phyloP scores from a whole-genome alignment of 2,329 filamentous ascomycete genomes.

The Colletotrichum chrysophilum region DNA sequence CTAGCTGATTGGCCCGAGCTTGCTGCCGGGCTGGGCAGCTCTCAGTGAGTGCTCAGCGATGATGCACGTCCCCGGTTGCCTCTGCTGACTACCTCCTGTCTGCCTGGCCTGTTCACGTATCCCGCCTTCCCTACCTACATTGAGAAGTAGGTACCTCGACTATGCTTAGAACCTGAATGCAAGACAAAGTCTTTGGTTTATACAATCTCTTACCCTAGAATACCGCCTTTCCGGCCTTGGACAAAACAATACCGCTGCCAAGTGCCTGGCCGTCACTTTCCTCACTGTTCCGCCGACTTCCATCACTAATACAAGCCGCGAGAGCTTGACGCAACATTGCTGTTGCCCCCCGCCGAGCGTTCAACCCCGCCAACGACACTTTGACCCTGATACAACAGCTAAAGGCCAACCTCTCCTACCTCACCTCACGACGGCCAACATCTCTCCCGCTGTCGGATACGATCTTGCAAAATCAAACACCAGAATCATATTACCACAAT shows the following conservation, averaged over 20 bases:
- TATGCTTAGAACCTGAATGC: neutral
- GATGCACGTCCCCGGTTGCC: constrained; percentile 20
- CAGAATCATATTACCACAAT: constrained; percentile 51
- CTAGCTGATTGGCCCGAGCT: constrained; percentile 26
- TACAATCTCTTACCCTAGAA: neutral
- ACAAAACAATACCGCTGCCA: neutral
- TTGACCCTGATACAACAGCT: neutral
- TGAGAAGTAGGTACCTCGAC: neutral
- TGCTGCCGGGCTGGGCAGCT: neutral
- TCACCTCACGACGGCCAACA: no score
- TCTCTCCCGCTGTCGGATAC: neutral
- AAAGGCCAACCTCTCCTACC: neutral
- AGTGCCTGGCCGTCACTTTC: neutral
- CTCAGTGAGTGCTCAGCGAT: neutral
- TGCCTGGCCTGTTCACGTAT: constrained; percentile 12
- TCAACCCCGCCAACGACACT: constrained; percentile 10
- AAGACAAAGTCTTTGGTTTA: neutral
- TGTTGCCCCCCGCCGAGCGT: constrained; percentile 4
- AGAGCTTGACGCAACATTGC: constrained; percentile 4
- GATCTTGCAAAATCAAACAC: neutral
- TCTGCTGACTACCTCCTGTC: constrained; percentile 22
- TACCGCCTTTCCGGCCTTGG: neutral
- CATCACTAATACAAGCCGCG: neutral
- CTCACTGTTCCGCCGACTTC: constrained; percentile 3
- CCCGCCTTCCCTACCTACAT: neutral